Base-by-base conservation (phyloP, 108 stramenopile genomes). In the Licmophora abbreviata region DNA sequence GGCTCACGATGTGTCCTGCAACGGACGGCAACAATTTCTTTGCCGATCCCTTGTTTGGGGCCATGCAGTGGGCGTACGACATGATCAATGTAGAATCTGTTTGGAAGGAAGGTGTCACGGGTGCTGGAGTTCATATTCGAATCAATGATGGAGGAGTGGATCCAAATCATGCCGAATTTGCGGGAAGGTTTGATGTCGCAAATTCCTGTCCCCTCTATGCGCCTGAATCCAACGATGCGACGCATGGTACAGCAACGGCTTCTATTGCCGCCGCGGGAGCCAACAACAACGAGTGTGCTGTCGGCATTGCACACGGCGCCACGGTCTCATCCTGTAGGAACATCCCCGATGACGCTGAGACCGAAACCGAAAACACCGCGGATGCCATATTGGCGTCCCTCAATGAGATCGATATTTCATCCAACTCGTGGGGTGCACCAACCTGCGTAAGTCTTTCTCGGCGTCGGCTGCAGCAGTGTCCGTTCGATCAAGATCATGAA, bases 121-220 rank as follows among this genome's bases (percentile, higher is more conserved):
- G 68, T 1, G 45, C 20, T 0, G 68, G 68, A 12, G 35, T 69
- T 20, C 40, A 51, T 2, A 44, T 69, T 3, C 37, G 68, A 30
- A 42, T 69, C n/a, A 69, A 69, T 44, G 68, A 69, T 32, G 56
- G 37, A 5, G 68, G 61, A 15, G 50, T 69, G 14, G 68, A 69
- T 23, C 25, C 25, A 21, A 38, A 1, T 14, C 30, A 49, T 33
- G 1, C 38, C 11, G 68, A 62, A 30, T 58, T 69, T 6, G 15
- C 11, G 23, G 51, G 26, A 18, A 29, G 56, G 22, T 51, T 52
- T 28, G 68, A 69, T 37, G 18, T 34, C 26, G 42, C 56, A 18
- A 45, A 55, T 23, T 69, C 68, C 14, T 69, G 68, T 53, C 38
- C 22, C 4, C 1, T 23, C 0, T 64, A 59, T 27, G 45, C 15